A percentile compares a stretch with the other conserved stretches of the same genome.
Conservation (phyloP, 805 yeast genomes). For the Metschnikowia vanudenii region DNA sequence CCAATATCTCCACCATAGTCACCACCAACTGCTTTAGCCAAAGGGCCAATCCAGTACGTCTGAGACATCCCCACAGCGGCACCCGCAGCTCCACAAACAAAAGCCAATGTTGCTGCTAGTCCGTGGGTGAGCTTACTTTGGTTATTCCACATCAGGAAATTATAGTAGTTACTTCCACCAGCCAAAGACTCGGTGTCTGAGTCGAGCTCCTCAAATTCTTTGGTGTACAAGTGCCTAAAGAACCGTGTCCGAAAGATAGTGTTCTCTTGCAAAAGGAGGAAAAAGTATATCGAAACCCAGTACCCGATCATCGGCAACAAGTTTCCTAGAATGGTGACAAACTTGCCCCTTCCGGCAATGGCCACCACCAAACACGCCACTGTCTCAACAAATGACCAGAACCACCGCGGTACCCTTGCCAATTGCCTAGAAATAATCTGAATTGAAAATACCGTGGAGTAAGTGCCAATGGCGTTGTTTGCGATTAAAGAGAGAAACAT, state of each 20-base stretch:
- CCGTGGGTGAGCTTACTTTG: slow-evolving; percentile 61
- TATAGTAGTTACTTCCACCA: slow-evolving; percentile 16
- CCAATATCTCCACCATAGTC: slow-evolving; percentile 77
- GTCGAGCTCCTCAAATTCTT: slow-evolving; percentile 27
- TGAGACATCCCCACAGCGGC: slow-evolving; percentile 89
- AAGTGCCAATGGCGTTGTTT: slow-evolving; percentile 76
- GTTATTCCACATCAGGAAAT: slow-evolving; percentile 59
- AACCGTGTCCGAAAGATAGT: slow-evolving; percentile 59
- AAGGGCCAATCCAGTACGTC: slow-evolving; percentile 75
- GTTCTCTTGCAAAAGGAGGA: slow-evolving; percentile 71
- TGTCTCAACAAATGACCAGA: slow-evolving; percentile 65
- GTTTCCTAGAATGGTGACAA: slow-evolving; percentile 70
- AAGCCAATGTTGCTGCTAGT: slow-evolving; percentile 64
- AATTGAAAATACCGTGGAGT: slow-evolving; percentile 74
- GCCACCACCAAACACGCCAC: slow-evolving; percentile 66
- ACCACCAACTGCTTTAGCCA: slow-evolving; percentile 57
- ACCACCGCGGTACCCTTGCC: slow-evolving; percentile 73
- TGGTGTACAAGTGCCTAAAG: slow-evolving; percentile 31
- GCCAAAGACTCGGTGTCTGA: slow-evolving; percentile 12
- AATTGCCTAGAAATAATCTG: slow-evolving; percentile 58
- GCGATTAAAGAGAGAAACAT: slow-evolving; percentile 74
- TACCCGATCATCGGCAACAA: slow-evolving; percentile 90
- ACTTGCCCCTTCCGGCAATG: slow-evolving; percentile 70
- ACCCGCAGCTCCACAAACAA: slow-evolving; percentile 71
- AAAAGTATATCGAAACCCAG: slow-evolving; percentile 82